Base-by-base conservation (phyloP, 768 basidiomycete genomes). In the Leccinum subtestaceum region DNA sequence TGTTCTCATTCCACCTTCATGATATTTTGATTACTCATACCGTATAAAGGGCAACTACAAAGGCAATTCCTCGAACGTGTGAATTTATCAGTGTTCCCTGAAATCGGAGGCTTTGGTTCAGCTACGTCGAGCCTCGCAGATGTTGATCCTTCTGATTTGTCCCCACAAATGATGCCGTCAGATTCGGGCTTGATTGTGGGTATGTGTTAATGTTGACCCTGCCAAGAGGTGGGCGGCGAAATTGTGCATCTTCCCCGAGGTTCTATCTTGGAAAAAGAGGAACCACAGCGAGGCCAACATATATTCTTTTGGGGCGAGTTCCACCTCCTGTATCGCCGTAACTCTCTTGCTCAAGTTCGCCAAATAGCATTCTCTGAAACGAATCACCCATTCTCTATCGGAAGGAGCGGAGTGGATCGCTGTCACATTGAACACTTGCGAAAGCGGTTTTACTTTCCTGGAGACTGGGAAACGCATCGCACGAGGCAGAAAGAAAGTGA, bases 351-450 rank as follows among this genome's bases (percentile, higher is more conserved):
- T 4, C 8, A 60, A 47, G 21, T 40, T 59, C 36, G 23, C 19
- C 61, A 95, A 91, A 87, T 98, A 63, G 95, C 96, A 11, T 97
- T 96, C 74, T 97, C 97, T 67, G 95, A 98, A 76, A 96, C 96
- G 94, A 95, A 93, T 71, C 91, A 88, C 73, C 67, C 77, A 17
- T 93, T 97, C 74, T 76, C 82, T 11, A 97, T 94, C 27, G 27
- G 27, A 27, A 0, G 86, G 84, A 2, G 81, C 90, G 19, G 95
- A 98, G 67, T 85, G 95, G 19, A 89, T 91, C 40, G 85, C 82
- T 1, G 93, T 95, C 21, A 80, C 27, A 8, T 98, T 0, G 89
- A 91, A 64, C 84, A 87, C 52, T 69, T 98, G 29, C 77, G 95
- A 25, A 87, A 84, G 65, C 86, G 84, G 27, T 27, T 95, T 25